Percentiles rank a stretch among this genome's conserved stretches.
Conservation (phyloP, 495 filamentous ascomycete species). For the Lepidopterella palustris region DNA sequence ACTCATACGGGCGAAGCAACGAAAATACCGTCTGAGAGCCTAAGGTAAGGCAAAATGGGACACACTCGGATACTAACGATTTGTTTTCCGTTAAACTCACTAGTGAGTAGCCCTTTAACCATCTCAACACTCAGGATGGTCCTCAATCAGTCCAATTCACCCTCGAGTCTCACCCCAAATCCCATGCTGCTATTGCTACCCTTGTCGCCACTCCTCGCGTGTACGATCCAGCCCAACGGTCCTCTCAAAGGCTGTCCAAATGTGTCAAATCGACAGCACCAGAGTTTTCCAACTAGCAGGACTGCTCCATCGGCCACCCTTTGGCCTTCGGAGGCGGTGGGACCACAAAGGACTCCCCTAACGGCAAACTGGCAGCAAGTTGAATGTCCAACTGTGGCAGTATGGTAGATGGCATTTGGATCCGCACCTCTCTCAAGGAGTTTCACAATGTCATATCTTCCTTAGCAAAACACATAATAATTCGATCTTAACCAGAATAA, state of each 20-base stretch:
- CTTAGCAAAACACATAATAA: too few species aligned
- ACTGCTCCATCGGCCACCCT: slow-evolving; percentile 12
- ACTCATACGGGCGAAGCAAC: too few species aligned
- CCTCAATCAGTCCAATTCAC: slow-evolving; percentile 35
- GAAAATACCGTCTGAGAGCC: too few species aligned
- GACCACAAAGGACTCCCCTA: slow-evolving; percentile 18
- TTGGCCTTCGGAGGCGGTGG: slow-evolving; percentile 18
- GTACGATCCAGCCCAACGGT: slow-evolving; percentile 32
- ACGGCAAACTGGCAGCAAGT: slow-evolving; percentile 20
- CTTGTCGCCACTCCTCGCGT: slow-evolving; percentile 37
- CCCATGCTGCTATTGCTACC: slow-evolving; percentile 36
- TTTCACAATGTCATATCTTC: too few species aligned
- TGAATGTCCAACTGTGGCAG: slow-evolving; percentile 12
- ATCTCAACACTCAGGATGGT: slow-evolving; percentile 28
- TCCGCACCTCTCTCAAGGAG: too few species aligned
- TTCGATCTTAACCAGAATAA: too few species aligned
- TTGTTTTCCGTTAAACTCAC: slow-evolving; percentile 20
- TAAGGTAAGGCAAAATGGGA: too few species aligned
- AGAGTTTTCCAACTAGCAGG: slow-evolving; percentile 18
- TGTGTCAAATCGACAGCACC: slow-evolving; percentile 10
- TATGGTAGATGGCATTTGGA: too few species aligned
- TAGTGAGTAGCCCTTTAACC: slow-evolving; percentile 32
- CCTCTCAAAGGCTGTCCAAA: slow-evolving; percentile 26
- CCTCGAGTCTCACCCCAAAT: slow-evolving; percentile 27
- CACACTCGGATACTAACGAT: slow-evolving; percentile 1